Base-by-base conservation (phyloP, 306 rosid genomes). In the Fagus crenata region DNA sequence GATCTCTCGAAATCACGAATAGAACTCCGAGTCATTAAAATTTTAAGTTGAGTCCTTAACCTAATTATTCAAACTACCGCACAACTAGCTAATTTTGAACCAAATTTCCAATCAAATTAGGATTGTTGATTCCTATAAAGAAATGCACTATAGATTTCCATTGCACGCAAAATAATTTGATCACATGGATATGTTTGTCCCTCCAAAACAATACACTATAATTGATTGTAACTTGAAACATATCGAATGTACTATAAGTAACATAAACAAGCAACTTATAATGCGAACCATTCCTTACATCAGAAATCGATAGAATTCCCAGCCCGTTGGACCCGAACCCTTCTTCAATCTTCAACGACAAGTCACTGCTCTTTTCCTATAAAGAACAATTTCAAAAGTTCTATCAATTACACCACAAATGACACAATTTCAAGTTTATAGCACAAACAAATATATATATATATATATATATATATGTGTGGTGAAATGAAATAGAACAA, bases 311-410 rank as follows among this genome's bases (percentile, higher is more conserved):
- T 51, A 94, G 73, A 82, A 94, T 90, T 72, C 97, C 97, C 1
- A 94, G 81, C 0, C 95, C 96, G 17, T 78, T 86, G 43, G 91
- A 91, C 69, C 98, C 98, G 63, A 92, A 92, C 0, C 96, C 97
- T 88, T 90, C 85, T 71, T 90, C 97, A 51, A 94, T 90, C 86
- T 90, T 89, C 84, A 31, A 77, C 5, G 93, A 90, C 86, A 94
- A 87, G 83, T 94, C 95, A 33, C 74, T 53, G 53, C 79, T 82
- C 82, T 81, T 88, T 53, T 92, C 91, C 98, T 94, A 91, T 43
- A 8, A 67, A 36, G 81, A 76, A 3, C 58, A 84, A 82, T 43
- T 53, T 72, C 71, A 58, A 76, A 56, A 1, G 53, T 37, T 28
- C 0, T 41, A 4, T 40, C 28, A 75, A 82, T 59, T 17, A 53